Percentiles rank a stretch among this genome's conserved stretches.
These are phyloP conservation scores for Cyberlindnera meyerae DNA, from an alignment of 805 yeast species.

Conservation along the genomic window DNA sequence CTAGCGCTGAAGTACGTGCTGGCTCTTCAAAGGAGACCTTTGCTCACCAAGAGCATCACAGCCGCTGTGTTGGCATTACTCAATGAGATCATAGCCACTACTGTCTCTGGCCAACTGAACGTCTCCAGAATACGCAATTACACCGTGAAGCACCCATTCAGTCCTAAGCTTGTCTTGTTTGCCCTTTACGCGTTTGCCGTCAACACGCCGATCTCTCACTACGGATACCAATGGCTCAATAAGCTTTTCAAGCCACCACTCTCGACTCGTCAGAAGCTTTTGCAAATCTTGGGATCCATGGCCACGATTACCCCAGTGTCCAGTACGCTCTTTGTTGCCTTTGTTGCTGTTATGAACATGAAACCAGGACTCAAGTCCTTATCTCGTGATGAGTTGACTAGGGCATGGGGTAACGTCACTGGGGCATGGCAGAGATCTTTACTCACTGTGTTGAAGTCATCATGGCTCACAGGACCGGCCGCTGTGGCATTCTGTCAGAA, in stretches of 20 bases:
- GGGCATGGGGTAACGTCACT: conserved; percentile 19
- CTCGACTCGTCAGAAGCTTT: conserved; percentile 33
- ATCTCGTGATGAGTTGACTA: conserved; percentile 11
- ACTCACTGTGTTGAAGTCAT: conserved; percentile 42
- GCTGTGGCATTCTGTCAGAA: conserved; percentile 53
- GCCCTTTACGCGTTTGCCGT: conserved; percentile 50
- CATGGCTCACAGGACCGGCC: conserved; percentile 49
- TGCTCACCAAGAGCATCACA: conserved; percentile 55
- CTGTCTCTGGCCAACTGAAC: conserved; percentile 42
- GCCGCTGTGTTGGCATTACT: conserved; percentile 50
- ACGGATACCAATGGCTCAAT: conserved; percentile 43
- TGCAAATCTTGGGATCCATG: conserved; percentile 49
- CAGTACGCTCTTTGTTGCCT: conserved; percentile 43
- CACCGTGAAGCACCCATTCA: conserved; percentile 22
- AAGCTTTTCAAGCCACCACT: conserved; percentile 40
- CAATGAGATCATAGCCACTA: conserved; percentile 54
- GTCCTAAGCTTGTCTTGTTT: conserved; percentile 44
- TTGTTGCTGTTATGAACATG: conserved; percentile 47
- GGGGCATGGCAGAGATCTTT: conserved; percentile 36
- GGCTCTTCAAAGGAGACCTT: conserved; percentile 43
- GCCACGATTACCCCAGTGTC: conserved; percentile 52
- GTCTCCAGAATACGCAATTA: conserved; percentile 15
- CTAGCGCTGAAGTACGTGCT: conserved; percentile 30
- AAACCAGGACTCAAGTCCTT: conserved; percentile 17
- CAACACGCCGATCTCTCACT: conserved; percentile 56